Evolutionary conservation across 1,284 basidiomycete species (phyloP).

Genomic region (Afroboletus lepidellus): DNA sequence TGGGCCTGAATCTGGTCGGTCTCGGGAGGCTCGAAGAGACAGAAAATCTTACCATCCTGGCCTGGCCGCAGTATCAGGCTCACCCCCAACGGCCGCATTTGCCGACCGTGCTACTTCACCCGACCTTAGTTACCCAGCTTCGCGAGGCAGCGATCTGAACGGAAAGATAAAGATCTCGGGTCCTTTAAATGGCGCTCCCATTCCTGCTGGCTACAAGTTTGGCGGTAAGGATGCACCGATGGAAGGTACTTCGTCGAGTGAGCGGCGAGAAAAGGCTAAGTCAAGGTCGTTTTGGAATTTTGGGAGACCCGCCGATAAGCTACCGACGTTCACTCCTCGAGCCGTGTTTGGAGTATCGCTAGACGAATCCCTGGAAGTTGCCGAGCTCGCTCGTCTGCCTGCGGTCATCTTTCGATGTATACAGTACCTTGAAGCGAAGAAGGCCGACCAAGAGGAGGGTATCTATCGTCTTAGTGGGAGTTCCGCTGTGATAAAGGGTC

Average conservation of each 20-base stretch:
- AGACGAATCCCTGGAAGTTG: slow-evolving; percentile 85
- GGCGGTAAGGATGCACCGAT: slow-evolving; percentile 61
- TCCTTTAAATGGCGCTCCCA: slow-evolving; percentile 81
- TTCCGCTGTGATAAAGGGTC: slow-evolving; percentile 89
- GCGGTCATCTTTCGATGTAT: slow-evolving; percentile 95
- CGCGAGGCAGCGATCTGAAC: slow-evolving; percentile 37
- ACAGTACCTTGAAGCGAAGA: slow-evolving; percentile 85
- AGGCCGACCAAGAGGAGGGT: slow-evolving; percentile 95
- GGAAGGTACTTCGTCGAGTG: slow-evolving; percentile 46
- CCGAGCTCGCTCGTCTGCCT: slow-evolving; percentile 87
- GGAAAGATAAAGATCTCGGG: slow-evolving; percentile 84
- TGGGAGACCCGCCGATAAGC: slow-evolving; percentile 51
- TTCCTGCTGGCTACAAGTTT: slow-evolving; percentile 89
- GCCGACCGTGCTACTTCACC: slow-evolving; percentile 61
- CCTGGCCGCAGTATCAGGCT: slow-evolving; percentile 47
- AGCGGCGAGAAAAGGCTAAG: slow-evolving; percentile 86
- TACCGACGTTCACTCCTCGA: slow-evolving; percentile 50
- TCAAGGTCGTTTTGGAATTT: slow-evolving; percentile 89
- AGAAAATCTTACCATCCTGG: slow-evolving; percentile 58
- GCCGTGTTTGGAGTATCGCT: slow-evolving; percentile 91
- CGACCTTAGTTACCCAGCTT: slow-evolving; percentile 43
- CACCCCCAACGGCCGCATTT: slow-evolving; percentile 40
- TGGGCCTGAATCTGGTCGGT: slow-evolving; percentile 52
- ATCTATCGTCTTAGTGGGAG: slow-evolving; percentile 95
- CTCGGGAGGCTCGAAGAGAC: slow-evolving; percentile 46